Base-by-base conservation (phyloP, 2,329 filamentous ascomycete genomes). In the Orbilia ellipsospora region DNA sequence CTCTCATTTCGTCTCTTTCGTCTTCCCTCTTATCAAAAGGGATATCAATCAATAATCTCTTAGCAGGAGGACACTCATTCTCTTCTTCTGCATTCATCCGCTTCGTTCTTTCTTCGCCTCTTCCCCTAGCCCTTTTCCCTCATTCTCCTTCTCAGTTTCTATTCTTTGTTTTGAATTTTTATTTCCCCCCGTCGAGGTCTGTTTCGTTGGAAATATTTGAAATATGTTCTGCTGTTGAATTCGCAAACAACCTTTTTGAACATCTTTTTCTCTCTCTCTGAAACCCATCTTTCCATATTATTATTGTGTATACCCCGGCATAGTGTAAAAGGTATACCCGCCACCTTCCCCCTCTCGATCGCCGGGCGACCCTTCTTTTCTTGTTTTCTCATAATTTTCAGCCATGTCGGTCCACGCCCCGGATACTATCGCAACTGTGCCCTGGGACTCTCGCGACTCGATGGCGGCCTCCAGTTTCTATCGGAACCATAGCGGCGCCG, bases 401-500 rank as follows among this genome's bases (percentile, higher is more conserved):
- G 60, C 13, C 28, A 68, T 68, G 70, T 68, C 70, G 23, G 56
- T 67, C 59, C 69, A 73, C 44, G 51, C 70, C 50, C 67, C 67
- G 44, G 70, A 74, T 40, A 62, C 70, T 20, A 36, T 57, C 63
- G 45, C 63, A 18, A 18, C 44, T 18, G 44, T 48, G 50, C 52
- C 62, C 44, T 68, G 63, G 63, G 70, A 62, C 23, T 3, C 23
- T n/a, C 54, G 20, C 44, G 54, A 44, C 44, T 36, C 31, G 31
- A 36, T 36, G 44, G 44, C 44, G 44, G 31, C 44, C 45, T 40
- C 70, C 36, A 57, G 57, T 23, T 60, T 45, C 13, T 74, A 51
- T 61, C 45, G 64, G 26, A 59, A 63, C 31, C 31, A 36, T 36
- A 36, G 31, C 28, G 54, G 64, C 20, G 51, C 31, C 31, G 16